A percentile compares a stretch with the other conserved stretches of the same genome.
phyloP scores from a whole-genome alignment of 1,284 basidiomycete genomes.

The Moesziomyces sp. region DNA sequence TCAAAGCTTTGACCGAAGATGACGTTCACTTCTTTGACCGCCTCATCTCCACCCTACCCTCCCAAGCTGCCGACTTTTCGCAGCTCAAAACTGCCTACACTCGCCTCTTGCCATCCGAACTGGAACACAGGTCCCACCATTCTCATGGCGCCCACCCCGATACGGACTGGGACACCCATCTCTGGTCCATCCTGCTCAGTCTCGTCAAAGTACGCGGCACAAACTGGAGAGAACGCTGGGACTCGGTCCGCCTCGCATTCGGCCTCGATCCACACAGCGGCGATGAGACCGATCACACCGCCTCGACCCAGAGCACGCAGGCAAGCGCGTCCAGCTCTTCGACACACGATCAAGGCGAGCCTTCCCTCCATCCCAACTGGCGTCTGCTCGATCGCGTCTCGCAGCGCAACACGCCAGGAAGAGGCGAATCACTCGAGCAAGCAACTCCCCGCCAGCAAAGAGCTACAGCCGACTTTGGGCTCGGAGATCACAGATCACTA shows the following conservation, averaged over 20 bases:
- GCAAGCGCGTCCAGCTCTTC: conserved; percentile 3
- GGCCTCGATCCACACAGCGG: conserved; percentile 58
- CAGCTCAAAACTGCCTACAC: conserved; percentile 60
- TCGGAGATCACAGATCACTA: too few species aligned
- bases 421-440: neutral
- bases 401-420: too few species aligned
- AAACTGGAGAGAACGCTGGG: conserved; percentile 64
- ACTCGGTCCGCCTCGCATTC: conserved; percentile 56
- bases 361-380: neutral
- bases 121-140: conserved; percentile 9
- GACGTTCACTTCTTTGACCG: conserved; percentile 61
- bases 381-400: neutral
- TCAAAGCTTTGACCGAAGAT: conserved; percentile 34
- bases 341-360: conserved; percentile 3
- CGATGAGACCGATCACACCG: conserved; percentile 27
- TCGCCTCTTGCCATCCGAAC: conserved; percentile 19
- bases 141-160: neutral
- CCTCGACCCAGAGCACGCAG: conserved; percentile 15
- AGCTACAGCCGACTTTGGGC: too few species aligned
- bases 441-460: too few species aligned
- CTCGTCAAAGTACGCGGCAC: conserved; percentile 61
- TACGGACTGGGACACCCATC: conserved; percentile 47
- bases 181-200: conserved; percentile 63
- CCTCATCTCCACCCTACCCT: conserved; percentile 43
- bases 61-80: conserved; percentile 55